Base-by-base conservation (phyloP, 2,329 filamentous ascomycete genomes). In the Plenodomus tracheiphilus region DNA sequence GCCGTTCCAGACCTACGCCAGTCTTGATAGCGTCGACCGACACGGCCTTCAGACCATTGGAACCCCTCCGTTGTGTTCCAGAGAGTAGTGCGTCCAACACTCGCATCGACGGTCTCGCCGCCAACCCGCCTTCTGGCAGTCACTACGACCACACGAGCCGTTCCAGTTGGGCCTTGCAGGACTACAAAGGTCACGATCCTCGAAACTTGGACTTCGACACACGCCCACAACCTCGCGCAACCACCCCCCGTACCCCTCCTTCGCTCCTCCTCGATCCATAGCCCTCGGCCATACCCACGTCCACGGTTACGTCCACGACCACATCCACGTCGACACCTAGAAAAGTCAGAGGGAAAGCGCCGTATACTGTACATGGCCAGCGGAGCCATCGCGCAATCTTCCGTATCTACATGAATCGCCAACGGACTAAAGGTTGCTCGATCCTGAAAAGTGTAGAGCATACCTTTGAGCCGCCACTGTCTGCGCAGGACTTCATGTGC, bases 401-500 rank as follows among this genome's bases (percentile, higher is more conserved):
- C 22, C 34, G 46, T 39, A 58, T 44, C 62, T 68, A 63, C 55
- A 74, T 74, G 70, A 73, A 65, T 69, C 60, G 64, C 46, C 60
- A 64, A 67, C 57, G 63, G 45, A 46, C 52, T 30, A 65, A 66
- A 63, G 63, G 63, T 56, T 66, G 61, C 61, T 64, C 65, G 51
- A 58, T 69, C 58, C 59, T 65, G 46, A 50, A 62, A 46, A 62
- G 61, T 58, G 63, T 61, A 39, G 66, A 66, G 64, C 66, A 65
- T 55, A 58, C 67, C 55, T 67, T 64, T 44, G 58, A 66, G 46
- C 54, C 61, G 43, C 49, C 58, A 36, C 41, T 62, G 18, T 47
- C 61, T 44, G 53, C 61, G 46, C 51, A 64, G 55, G 70, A 52
- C 68, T 77, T 75, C 62, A 78, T 78, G 76, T 68, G 72, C 56